Percentiles rank a stretch among this genome's conserved stretches.
phyloP scores from a whole-genome alignment of 192 early-diverging fungal genomes.

The Umbelopsis ramanniana region DNA sequence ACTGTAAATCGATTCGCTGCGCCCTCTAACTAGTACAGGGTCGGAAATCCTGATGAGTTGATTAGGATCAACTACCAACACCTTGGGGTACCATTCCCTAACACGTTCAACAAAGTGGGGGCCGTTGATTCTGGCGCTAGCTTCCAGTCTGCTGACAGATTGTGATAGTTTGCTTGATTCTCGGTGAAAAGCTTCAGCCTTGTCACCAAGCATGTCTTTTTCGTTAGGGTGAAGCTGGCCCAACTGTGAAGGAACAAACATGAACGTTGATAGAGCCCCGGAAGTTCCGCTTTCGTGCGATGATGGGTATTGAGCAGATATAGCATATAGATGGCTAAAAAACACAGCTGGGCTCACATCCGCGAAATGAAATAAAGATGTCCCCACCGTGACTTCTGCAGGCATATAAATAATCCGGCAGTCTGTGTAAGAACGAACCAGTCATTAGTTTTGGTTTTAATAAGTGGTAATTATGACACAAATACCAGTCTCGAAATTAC shows the following conservation, averaged over 20 bases:
- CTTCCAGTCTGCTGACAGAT: not conserved
- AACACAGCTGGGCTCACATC: slow-evolving; percentile 6
- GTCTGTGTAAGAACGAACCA: not conserved
- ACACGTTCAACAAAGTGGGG: slow-evolving; percentile 12
- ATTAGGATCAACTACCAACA: not conserved
- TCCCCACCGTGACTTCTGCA: not conserved
- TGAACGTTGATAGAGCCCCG: not conserved
- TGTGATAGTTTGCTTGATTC: slow-evolving; percentile 13
- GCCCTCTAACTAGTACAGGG: not conserved
- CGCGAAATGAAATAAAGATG: not conserved
- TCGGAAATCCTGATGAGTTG: not conserved
- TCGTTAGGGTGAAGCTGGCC: slow-evolving; percentile 24
- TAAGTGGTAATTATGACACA: too few species aligned
- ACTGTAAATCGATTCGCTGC: not conserved
- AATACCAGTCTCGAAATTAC: not conserved
- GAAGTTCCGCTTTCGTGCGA: not conserved
- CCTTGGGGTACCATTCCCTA: slow-evolving; percentile 14
- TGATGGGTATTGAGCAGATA: slow-evolving; percentile 11
- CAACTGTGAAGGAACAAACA: slow-evolving; percentile 22
- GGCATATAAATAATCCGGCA: slow-evolving; percentile 1
- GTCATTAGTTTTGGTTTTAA: not conserved
- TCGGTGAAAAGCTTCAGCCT: not conserved
- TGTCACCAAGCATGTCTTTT: not conserved
- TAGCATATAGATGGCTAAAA: slow-evolving; percentile 20
- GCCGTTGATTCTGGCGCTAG: not conserved